Base-by-base conservation (phyloP, 148 eudicot species). In the Rhododendron griersonianum region DNA sequence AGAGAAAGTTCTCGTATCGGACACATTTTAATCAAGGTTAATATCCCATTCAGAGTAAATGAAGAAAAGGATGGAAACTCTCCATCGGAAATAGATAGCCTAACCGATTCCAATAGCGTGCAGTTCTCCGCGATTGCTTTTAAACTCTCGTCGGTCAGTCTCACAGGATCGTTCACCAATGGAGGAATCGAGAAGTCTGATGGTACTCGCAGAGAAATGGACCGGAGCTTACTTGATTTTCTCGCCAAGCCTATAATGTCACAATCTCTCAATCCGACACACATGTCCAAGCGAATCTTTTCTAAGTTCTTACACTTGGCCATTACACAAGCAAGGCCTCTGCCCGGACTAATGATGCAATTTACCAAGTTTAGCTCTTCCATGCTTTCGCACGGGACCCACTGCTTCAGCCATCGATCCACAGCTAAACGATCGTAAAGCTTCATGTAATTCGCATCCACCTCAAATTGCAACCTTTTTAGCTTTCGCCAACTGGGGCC, bases 291-390 rank as follows among this genome's bases (percentile, higher is more conserved):
- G 75, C 89, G 94, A 86, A 95, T 74, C 85, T 87, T 94, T 86
- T 95, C 93, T 91, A 96, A 88, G 86, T 95, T 94, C 69, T 83
- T 87, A 91, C 98, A 96, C 80, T 92, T 91, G 7, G 89, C 92
- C 85, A 96, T 81, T 33, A 96, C 88, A 92, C 96, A 94, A 57
- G 99, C 97, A 84, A 96, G 99, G 73, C 99, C 98, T 87, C 94
- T 92, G 19, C 96, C 98, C 0, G 98, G 96, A 88, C 92, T 95
- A 65, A 94, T 91, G 82, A 96, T 92, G 87, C 98, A 94, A 67
- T 96, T 94, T 53, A 90, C 93, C 85, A 96, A 88, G 80, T 88
- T 84, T 44, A 96, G 93, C 86, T 96, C 99, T 71, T 86, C 59
- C 95, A 96, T 91, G 82, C 85, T 95, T 57, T 94, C 98, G 89